Conservation (phyloP, 306 rosid species). For the Prosopis cineraria region DNA sequence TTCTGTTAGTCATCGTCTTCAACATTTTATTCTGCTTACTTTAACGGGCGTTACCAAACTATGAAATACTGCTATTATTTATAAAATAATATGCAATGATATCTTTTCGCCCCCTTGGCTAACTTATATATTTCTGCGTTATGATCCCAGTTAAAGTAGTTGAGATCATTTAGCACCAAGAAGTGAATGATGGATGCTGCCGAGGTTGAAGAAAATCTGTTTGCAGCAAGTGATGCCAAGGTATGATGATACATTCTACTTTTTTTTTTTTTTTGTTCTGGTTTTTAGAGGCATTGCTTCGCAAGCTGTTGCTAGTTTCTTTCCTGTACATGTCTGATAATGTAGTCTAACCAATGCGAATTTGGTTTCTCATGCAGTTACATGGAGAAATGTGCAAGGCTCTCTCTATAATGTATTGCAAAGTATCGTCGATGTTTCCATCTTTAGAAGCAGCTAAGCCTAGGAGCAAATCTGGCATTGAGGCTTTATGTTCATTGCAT, state of each 20-base stretch:
- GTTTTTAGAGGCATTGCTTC: constrained; percentile 14
- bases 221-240: constrained; percentile 87
- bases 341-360: background rate
- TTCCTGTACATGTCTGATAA: background rate
- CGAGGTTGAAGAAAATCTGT: constrained; percentile 75
- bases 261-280: constrained; percentile 11
- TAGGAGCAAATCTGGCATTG: constrained; percentile 87
- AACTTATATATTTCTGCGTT: constrained; percentile 25
- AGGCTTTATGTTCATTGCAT: constrained; percentile 83
- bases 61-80: background rate
- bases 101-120: background rate
- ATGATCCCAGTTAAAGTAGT: constrained; percentile 44
- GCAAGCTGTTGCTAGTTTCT: background rate
- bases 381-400: constrained; percentile 85
- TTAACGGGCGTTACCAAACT: background rate
- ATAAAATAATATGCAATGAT: background rate
- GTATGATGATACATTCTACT: constrained; percentile 39
- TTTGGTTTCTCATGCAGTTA: constrained; percentile 51
- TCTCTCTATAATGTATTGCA: constrained; percentile 69
- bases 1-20: background rate
- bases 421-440: constrained; percentile 69
- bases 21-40: background rate
- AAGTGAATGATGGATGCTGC: constrained; percentile 60
- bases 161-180: constrained; percentile 36
- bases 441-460: constrained; percentile 87